These are phyloP conservation scores for Psidium friedrichsthalianum DNA, from an alignment of 345 rosid species.

Conservation along the genomic window DNA sequence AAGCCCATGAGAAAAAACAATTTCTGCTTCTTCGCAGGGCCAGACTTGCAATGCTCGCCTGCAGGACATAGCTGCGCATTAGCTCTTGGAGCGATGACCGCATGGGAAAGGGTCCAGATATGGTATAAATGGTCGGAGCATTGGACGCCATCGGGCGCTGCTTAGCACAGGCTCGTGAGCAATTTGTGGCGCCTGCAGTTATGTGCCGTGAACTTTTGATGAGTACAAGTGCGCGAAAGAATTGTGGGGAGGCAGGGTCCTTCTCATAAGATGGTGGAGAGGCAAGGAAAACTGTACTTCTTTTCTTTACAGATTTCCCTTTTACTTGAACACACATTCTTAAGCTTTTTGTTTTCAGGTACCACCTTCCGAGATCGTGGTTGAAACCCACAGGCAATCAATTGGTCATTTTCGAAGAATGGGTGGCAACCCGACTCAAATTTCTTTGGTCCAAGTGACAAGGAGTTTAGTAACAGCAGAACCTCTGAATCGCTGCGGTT, in stretches of 20 bases:
- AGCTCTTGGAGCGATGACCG: conserved; percentile 78
- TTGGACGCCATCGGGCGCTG: conserved; percentile 88
- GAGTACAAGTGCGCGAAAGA: conserved; percentile 42
- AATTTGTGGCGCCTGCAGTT: conserved; percentile 60
- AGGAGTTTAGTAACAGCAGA: conserved; percentile 6
- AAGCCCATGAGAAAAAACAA: background rate
- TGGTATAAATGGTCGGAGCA: conserved; percentile 82
- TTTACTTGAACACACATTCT: background rate
- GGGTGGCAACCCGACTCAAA: conserved; percentile 72
- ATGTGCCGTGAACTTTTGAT: conserved; percentile 45
- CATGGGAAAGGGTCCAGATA: conserved; percentile 73
- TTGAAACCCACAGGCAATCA: conserved; percentile 50
- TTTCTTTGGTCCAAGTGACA: conserved; percentile 39
- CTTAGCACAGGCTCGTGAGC: conserved; percentile 60
- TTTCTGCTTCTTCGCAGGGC: conserved; percentile 22
- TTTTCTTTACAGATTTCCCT: background rate
- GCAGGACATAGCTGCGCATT: conserved; percentile 66
- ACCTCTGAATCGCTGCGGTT: background rate
- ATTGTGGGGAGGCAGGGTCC: conserved; percentile 78
- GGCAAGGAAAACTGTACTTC: background rate
- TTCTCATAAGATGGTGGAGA: conserved; percentile 76
- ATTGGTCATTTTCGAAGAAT: conserved; percentile 19
- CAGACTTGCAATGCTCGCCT: conserved; percentile 48
- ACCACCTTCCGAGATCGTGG: conserved; percentile 91
- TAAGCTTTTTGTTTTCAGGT: conserved; percentile 27